These are phyloP conservation scores for Cylindrotheca fusiformis DNA, from an alignment of 108 stramenopile species.

Conservation along the genomic window DNA sequence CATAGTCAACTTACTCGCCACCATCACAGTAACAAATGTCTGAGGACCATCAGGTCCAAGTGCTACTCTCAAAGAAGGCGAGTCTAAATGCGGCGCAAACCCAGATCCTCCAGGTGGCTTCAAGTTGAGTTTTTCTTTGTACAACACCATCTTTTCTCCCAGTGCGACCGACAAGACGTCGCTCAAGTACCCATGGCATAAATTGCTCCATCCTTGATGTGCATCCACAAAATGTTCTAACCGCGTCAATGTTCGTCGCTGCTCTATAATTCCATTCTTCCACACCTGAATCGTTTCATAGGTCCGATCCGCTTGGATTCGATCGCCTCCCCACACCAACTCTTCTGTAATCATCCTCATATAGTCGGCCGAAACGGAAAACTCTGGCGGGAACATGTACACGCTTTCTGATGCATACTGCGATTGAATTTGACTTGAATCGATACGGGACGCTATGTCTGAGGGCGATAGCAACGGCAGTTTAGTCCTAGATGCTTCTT, in stretches of 20 bases:
- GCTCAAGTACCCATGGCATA: constrained; percentile 49
- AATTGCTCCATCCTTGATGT: constrained; percentile 47
- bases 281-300: constrained; percentile 49
- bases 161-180: constrained; percentile 35
- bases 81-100: constrained; percentile 73
- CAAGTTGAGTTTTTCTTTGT: constrained; percentile 76
- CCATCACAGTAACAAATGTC: constrained; percentile 68
- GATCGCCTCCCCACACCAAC: constrained; percentile 43
- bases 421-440: neutral
- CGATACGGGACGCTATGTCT: neutral
- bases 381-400: constrained; percentile 42
- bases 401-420: constrained; percentile 31
- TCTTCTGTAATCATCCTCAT: constrained; percentile 61
- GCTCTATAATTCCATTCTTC: constrained; percentile 28
- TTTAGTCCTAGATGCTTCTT: neutral
- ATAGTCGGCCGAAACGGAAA: constrained; percentile 35
- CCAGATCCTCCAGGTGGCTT: constrained; percentile 73
- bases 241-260: constrained; percentile 44
- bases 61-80: constrained; percentile 54
- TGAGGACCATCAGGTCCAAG: constrained; percentile 39
- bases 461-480: constrained; percentile 3
- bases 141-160: constrained; percentile 52
- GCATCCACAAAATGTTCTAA: constrained; percentile 59
- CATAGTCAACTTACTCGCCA: constrained; percentile 23
- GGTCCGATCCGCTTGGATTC: constrained; percentile 29